Evolutionary conservation across 1,284 basidiomycete species (phyloP).

Genomic region (Xerocomus amazonicus): DNA sequence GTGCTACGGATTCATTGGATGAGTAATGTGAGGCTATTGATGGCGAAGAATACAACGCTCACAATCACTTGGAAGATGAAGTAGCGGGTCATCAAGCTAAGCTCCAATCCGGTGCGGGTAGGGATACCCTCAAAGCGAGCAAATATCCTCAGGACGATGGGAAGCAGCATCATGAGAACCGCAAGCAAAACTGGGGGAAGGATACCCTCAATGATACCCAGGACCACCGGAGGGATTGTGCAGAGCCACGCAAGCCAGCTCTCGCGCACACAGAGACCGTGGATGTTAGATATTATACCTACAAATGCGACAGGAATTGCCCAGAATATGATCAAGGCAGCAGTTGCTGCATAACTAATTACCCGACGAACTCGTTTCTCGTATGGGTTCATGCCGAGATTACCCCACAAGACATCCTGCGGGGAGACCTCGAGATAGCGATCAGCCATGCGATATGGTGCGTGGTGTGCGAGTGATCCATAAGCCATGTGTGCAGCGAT

Average conservation of each 20-base stretch:
- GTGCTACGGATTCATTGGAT: constrained; percentile 45
- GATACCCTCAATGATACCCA: constrained; percentile 90
- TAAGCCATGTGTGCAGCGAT: constrained; percentile 88
- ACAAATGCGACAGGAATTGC: constrained; percentile 81
- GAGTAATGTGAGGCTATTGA: background rate
- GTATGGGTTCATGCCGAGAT: constrained; percentile 86
- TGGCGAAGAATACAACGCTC: constrained; percentile 32
- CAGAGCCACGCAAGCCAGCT: constrained; percentile 85
- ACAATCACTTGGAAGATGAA: constrained; percentile 91
- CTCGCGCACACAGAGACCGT: constrained; percentile 61
- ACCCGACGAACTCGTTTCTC: constrained; percentile 66
- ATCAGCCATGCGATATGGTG: constrained; percentile 70
- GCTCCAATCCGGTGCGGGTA: constrained; percentile 77
- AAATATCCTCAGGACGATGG: constrained; percentile 79
- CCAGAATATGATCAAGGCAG: constrained; percentile 70
- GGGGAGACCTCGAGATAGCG: constrained; percentile 75
- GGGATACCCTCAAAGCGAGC: constrained; percentile 81
- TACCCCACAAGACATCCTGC: constrained; percentile 88
- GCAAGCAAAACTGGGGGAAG: constrained; percentile 84
- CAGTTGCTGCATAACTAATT: constrained; percentile 60
- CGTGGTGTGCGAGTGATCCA: constrained; percentile 70
- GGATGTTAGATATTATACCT: constrained; percentile 81
- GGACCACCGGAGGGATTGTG: constrained; percentile 53
- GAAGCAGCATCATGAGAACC: constrained; percentile 88
- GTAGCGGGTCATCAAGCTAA: constrained; percentile 88